A percentile compares a stretch with the other conserved stretches of the same genome.
phyloP scores from a whole-genome alignment of 306 rosid genomes.

The Cicer cuneatum region DNA sequence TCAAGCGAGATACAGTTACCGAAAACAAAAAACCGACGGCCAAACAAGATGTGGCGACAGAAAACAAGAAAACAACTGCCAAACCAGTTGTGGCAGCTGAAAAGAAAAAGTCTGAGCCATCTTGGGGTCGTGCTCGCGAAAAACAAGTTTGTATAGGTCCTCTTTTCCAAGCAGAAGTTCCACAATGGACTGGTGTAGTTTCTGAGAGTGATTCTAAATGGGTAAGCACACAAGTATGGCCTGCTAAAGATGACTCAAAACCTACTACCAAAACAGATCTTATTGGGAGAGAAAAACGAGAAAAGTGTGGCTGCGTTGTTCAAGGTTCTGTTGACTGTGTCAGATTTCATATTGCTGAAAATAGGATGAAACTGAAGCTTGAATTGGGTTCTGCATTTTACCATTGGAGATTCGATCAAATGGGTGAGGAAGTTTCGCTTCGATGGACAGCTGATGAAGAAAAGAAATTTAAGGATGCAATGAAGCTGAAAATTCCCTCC shows the following conservation, averaged over 20 bases:
- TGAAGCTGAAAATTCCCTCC: constrained; percentile 48
- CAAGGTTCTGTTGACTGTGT: constrained; percentile 75
- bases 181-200: constrained; percentile 71
- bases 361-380: constrained; percentile 70
- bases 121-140: constrained; percentile 38
- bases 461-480: constrained; percentile 65
- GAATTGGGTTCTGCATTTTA: constrained; percentile 72
- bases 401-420: constrained; percentile 70
- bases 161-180: constrained; percentile 71
- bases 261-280: constrained; percentile 28
- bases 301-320: constrained; percentile 59
- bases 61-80: not conserved
- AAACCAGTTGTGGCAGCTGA: constrained; percentile 33
- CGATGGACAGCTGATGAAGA: constrained; percentile 79
- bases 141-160: constrained; percentile 63
- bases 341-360: constrained; percentile 88
- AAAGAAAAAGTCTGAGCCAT: constrained; percentile 5
- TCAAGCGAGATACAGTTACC: not conserved
- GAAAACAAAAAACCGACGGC: not conserved
- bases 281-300: constrained; percentile 61
- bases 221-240: constrained; percentile 75
- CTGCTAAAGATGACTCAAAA: constrained; percentile 44
- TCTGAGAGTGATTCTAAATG: constrained; percentile 76
- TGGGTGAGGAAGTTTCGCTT: constrained; percentile 93
- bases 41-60: too few relatives aligned